phyloP scores from a whole-genome alignment of 2,329 filamentous ascomycete genomes.

The Endocalyx cinctus region DNA sequence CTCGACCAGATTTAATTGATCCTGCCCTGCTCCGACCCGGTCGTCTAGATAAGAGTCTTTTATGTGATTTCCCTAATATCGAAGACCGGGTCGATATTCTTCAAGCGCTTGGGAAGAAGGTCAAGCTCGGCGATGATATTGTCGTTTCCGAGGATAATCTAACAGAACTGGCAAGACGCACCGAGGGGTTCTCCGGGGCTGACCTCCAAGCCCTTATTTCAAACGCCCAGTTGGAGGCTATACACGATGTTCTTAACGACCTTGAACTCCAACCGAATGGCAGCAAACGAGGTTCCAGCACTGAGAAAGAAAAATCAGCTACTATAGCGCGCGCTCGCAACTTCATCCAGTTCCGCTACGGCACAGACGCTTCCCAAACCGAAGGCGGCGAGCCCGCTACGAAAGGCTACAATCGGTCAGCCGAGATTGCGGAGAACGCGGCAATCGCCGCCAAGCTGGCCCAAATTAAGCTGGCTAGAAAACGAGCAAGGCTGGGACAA shows the following conservation, averaged over 20 bases:
- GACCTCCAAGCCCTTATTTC: constrained; percentile 93
- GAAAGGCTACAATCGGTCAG: constrained; percentile 45
- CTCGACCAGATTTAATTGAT: constrained; percentile 89
- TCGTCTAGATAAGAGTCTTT: constrained; percentile 84
- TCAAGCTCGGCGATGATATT: constrained; percentile 67
- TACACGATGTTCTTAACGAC: constrained; percentile 82
- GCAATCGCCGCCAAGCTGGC: constrained; percentile 78
- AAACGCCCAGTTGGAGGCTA: constrained; percentile 94
- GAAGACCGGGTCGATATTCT: constrained; percentile 88
- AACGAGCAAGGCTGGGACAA: constrained; percentile 52
- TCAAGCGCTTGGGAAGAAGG: constrained; percentile 73
- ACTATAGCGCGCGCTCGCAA: constrained; percentile 36
- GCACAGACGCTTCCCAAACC: constrained; percentile 48
- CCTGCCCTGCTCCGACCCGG: constrained; percentile 88
- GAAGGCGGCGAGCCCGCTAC: constrained; percentile 33
- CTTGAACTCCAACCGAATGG: constrained; percentile 30
- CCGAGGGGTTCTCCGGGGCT: constrained; percentile 88
- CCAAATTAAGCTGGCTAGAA: constrained; percentile 68
- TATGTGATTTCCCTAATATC: constrained; percentile 80
- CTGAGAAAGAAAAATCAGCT: constrained; percentile 28
- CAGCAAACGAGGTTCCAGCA: constrained; percentile 30
- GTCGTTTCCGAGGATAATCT: constrained; percentile 52
- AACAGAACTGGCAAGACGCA: constrained; percentile 70
- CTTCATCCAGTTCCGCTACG: constrained; percentile 83
- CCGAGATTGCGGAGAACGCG: constrained; percentile 67